Evolutionary conservation across 768 basidiomycete genomes (phyloP).

Genomic region (Lentinula lateritia): DNA sequence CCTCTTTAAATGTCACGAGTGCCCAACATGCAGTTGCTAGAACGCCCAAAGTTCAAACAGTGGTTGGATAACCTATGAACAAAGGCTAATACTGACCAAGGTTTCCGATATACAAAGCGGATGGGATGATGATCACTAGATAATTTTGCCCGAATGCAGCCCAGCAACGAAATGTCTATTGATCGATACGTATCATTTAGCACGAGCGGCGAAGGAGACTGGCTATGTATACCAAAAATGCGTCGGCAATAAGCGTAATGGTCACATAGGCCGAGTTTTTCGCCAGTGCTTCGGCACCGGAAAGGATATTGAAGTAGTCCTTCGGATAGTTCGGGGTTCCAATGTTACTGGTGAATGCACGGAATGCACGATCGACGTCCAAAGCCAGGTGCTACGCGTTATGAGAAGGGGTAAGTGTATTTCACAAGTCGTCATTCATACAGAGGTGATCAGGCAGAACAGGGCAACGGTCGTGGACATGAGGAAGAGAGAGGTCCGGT

Average conservation of each 20-base stretch:
- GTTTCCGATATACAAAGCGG: not conserved
- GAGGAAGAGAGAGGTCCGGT: not conserved
- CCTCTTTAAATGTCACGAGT: slow-evolving; percentile 1
- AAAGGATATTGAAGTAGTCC: slow-evolving; percentile 3
- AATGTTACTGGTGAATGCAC: slow-evolving; percentile 2
- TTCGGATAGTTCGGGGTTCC: slow-evolving; percentile 4
- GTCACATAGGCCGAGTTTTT: slow-evolving; percentile 7
- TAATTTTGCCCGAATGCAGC: slow-evolving; percentile 1
- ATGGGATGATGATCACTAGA: not conserved
- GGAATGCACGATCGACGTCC: slow-evolving; percentile 5
- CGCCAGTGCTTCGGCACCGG: slow-evolving; percentile 3
- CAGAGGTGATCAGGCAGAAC: slow-evolving; percentile 4
- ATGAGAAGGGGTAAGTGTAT: not conserved
- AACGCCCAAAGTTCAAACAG: not conserved
- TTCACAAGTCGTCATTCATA: not conserved
- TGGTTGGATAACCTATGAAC: not conserved
- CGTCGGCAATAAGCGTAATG: slow-evolving; percentile 5
- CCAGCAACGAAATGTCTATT: slow-evolving; percentile 3
- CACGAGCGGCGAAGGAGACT: not conserved
- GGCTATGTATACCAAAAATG: not conserved
- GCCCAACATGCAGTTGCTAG: slow-evolving; percentile 1
- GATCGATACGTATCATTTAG: not conserved
- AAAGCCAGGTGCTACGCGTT: not conserved
- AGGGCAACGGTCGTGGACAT: not conserved
- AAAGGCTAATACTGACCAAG: not conserved